Conservation (phyloP, 2,329 filamentous ascomycete genomes). For the Zasmidium cellare region DNA sequence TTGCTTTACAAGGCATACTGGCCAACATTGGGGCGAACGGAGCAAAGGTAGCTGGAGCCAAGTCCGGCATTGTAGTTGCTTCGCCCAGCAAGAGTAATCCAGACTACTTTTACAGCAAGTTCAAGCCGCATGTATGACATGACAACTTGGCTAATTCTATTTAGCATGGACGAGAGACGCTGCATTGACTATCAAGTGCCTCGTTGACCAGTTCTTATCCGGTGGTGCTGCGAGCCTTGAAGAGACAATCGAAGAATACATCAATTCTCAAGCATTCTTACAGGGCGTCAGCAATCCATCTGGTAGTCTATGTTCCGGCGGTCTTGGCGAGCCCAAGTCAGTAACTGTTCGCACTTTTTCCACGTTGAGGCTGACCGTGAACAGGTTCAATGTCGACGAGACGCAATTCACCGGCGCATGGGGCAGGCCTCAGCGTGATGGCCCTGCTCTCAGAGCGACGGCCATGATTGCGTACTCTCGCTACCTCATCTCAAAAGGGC, state of each 20-base stretch:
- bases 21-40: slow-evolving; percentile 58
- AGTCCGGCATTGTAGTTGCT: slow-evolving; percentile 55
- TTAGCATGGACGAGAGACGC: slow-evolving; percentile 61
- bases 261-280: slow-evolving; percentile 64
- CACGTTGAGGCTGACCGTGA: too few relatives aligned
- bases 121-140: background rate
- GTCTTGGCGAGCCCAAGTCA: slow-evolving; percentile 72
- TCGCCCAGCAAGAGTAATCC: slow-evolving; percentile 56
- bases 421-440: slow-evolving; percentile 79
- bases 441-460: slow-evolving; percentile 73
- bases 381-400: slow-evolving; percentile 56
- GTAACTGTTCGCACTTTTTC: background rate
- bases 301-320: slow-evolving; percentile 53
- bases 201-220: slow-evolving; percentile 66
- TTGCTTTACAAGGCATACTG: slow-evolving; percentile 54
- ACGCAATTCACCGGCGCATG: slow-evolving; percentile 55
- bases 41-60: slow-evolving; percentile 48
- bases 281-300: slow-evolving; percentile 71
- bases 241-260: slow-evolving; percentile 65
- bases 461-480: slow-evolving; percentile 71
- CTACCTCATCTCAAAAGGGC: slow-evolving; percentile 57
- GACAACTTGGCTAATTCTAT: background rate
- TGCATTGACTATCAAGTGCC: slow-evolving; percentile 66
- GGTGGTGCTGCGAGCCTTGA: slow-evolving; percentile 60
- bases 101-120: slow-evolving; percentile 63